A percentile compares a stretch with the other conserved stretches of the same genome.
Conservation (phyloP, 805 yeast species). For the Peterozyma toletana region DNA sequence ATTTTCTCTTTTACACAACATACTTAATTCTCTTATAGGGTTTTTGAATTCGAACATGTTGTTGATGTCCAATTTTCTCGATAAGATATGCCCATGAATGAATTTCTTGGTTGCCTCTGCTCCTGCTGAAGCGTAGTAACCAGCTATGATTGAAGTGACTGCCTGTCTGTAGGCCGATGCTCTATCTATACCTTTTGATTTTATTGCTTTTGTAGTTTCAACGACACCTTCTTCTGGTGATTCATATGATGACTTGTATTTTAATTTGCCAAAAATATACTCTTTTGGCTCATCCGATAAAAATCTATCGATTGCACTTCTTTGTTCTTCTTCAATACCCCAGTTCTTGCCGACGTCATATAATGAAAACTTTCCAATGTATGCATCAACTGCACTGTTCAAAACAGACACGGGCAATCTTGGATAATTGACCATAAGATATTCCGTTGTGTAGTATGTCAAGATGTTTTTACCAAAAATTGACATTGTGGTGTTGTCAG, state of each 20-base stretch:
- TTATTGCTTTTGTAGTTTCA: slow-evolving; percentile 27
- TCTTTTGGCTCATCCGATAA: slow-evolving; percentile 63
- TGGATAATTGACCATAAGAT: slow-evolving; percentile 73
- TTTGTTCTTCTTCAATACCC: slow-evolving; percentile 82
- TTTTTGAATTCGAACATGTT: slow-evolving; percentile 73
- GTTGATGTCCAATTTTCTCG: slow-evolving; percentile 73
- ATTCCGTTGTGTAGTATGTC: slow-evolving; percentile 68
- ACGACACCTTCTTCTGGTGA: slow-evolving; percentile 44
- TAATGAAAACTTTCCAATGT: slow-evolving; percentile 61
- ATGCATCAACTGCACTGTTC: slow-evolving; percentile 69
- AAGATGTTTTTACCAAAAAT: slow-evolving; percentile 78
- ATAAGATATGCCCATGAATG: slow-evolving; percentile 66
- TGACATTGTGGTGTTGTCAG: slow-evolving; percentile 72
- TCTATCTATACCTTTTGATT: slow-evolving; percentile 20
- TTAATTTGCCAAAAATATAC: slow-evolving; percentile 62
- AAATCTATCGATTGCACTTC: slow-evolving; percentile 56
- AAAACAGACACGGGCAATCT: slow-evolving; percentile 80
- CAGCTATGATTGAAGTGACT: slow-evolving; percentile 80
- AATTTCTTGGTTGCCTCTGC: slow-evolving; percentile 58
- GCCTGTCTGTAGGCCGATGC: slow-evolving; percentile 52
- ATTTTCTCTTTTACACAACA: slow-evolving; percentile 68
- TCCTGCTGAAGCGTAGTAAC: slow-evolving; percentile 69
- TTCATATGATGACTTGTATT: slow-evolving; percentile 29
- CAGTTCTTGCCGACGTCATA: slow-evolving; percentile 64
- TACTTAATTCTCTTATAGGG: slow-evolving; percentile 79